Evolutionary conservation across 225 moss, liverwort and hornwort genomes (phyloP).

Genomic region (Thuidium tamariscinum): DNA sequence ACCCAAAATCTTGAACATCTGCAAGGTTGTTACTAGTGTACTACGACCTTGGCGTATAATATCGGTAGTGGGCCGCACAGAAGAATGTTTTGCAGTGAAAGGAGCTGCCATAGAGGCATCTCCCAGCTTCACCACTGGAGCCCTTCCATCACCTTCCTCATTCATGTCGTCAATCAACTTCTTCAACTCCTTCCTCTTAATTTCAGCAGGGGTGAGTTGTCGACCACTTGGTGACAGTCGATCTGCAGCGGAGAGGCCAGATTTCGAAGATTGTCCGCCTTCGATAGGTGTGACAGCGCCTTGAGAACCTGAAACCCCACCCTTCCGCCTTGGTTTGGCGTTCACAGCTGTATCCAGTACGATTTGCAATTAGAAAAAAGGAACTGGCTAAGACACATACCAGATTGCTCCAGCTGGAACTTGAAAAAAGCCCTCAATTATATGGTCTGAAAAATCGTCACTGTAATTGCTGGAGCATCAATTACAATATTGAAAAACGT

Average conservation of each 20-base stretch:
- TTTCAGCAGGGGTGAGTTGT: conserved; percentile 59
- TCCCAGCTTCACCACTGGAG: conserved; percentile 79
- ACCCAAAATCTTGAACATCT: conserved; percentile 99
- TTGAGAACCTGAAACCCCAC: conserved; percentile 47
- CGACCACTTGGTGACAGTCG: conserved; percentile 44
- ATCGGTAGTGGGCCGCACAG: conserved; percentile 81
- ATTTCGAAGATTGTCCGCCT: conserved; percentile 43
- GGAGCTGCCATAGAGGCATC: conserved; percentile 99
- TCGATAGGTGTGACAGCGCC: conserved; percentile 29
- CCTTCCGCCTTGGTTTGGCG: conserved; percentile 64
- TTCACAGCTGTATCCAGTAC: conserved; percentile 26
- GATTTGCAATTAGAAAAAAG: neutral
- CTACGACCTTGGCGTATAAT: conserved; percentile 97
- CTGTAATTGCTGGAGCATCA: neutral
- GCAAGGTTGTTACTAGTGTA: conserved; percentile 91
- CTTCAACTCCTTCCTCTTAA: conserved; percentile 67
- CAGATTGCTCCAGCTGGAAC: neutral
- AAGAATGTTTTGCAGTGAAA: conserved; percentile 97
- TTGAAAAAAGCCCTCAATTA: neutral
- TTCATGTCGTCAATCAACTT: conserved; percentile 78
- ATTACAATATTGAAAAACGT: neutral
- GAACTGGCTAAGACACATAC: neutral
- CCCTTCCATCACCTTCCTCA: conserved; percentile 75
- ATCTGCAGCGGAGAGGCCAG: conserved; percentile 23
- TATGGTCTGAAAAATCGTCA: neutral